These are phyloP conservation scores for Nicotiana tomentosiformis DNA, from an alignment of 257 asterid species.

Conservation along the genomic window DNA sequence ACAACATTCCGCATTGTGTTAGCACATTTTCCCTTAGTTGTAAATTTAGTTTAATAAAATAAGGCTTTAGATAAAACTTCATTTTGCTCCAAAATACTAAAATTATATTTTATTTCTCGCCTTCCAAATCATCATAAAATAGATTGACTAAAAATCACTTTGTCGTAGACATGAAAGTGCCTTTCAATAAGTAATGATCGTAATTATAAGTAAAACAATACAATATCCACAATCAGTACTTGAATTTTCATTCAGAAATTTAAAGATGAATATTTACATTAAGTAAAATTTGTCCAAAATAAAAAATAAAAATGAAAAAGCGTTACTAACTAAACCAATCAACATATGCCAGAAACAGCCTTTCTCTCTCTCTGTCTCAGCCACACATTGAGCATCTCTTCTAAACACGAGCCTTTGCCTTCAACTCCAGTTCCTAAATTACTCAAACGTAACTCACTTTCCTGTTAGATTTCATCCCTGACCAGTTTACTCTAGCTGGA, in stretches of 20 bases:
- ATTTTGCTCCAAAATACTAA: no score
- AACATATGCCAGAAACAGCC: not conserved
- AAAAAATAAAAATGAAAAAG: not conserved
- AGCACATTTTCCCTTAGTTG: no score
- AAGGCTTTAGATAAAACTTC: no score
- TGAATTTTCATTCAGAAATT: not conserved
- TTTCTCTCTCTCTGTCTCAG: not conserved
- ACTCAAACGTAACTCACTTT: not conserved
- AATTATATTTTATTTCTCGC: no score
- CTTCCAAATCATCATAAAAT: no score
- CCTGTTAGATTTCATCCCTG: not conserved
- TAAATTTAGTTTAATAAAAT: no score
- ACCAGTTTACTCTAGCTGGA: constrained; percentile 24
- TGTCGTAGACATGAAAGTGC: no score
- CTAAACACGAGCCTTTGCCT: not conserved
- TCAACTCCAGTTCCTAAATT: not conserved
- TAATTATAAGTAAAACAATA: not conserved
- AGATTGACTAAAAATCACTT: no score
- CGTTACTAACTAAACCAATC: not conserved
- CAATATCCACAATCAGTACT: not conserved
- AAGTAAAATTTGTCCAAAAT: not conserved
- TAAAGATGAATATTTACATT: not conserved
- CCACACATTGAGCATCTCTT: not conserved
- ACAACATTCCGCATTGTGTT: no score
- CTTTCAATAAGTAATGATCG: no score